Percentiles rank a stretch among this genome's conserved stretches.
These are phyloP conservation scores for Vitis cinerea DNA, from an alignment of 164 flowering plant genomes.

Conservation along the genomic window DNA sequence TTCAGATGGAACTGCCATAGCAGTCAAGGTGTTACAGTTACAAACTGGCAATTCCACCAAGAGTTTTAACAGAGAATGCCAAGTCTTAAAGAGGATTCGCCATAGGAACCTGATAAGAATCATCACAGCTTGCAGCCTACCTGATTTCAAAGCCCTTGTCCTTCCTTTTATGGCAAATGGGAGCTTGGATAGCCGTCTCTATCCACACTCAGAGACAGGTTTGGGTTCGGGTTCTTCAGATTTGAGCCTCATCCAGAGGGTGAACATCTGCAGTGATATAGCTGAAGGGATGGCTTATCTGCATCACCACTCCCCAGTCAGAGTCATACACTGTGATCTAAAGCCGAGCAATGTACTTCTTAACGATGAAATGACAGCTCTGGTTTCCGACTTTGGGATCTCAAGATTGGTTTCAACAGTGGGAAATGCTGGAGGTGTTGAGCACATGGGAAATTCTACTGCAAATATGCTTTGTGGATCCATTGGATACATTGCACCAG, in stretches of 20 bases:
- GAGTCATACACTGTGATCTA: constrained; percentile 51
- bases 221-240: constrained; percentile 30
- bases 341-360: constrained; percentile 70
- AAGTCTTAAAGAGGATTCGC: constrained; percentile 44
- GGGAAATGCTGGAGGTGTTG: constrained; percentile 23
- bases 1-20: constrained; percentile 33
- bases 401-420: constrained; percentile 34
- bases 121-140: constrained; percentile 47
- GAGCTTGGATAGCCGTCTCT: constrained; percentile 43
- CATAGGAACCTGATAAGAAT: constrained; percentile 52
- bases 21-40: constrained; percentile 44
- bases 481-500: constrained; percentile 58
- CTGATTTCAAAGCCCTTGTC: constrained; percentile 54
- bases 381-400: constrained; percentile 55
- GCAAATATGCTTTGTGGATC: constrained; percentile 39
- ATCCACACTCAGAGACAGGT: constrained; percentile 23
- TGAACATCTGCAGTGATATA: constrained; percentile 49
- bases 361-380: constrained; percentile 52
- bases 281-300: constrained; percentile 63
- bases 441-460: constrained; percentile 41
- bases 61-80: constrained; percentile 54
- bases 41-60: constrained; percentile 41
- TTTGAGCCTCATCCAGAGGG: constrained; percentile 34
- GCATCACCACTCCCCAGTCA: constrained; percentile 57
- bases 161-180: constrained; percentile 58